A percentile compares a stretch with the other conserved stretches of the same genome.
phyloP scores from a whole-genome alignment of 371 early-diverging fungal genomes.

The Blyttiomyces sp. region DNA sequence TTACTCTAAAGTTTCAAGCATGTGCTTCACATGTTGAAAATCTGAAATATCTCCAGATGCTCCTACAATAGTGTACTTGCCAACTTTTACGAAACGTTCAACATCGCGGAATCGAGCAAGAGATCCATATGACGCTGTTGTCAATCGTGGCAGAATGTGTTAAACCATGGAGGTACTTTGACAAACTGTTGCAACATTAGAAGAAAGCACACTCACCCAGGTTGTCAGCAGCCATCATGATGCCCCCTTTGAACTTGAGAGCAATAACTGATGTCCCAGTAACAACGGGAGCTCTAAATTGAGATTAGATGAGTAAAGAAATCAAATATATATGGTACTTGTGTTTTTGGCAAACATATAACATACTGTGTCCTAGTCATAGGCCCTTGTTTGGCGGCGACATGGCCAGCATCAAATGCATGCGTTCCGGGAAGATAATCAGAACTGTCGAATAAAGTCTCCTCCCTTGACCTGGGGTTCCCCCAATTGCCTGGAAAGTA shows the following conservation, averaged over 20 bases:
- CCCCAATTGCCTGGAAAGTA: conserved; percentile 82
- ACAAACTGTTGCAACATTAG: not conserved
- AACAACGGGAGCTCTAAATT: conserved; percentile 69
- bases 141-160: not conserved
- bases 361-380: conserved; percentile 36
- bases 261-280: conserved; percentile 97
- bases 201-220: conserved; percentile 57
- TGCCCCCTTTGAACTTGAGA: conserved; percentile 94
- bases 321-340: not conserved
- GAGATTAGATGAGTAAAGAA: not conserved
- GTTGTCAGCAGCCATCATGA: conserved; percentile 97
- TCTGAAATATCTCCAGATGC: conserved; percentile 96
- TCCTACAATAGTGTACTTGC: conserved; percentile 82
- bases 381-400: conserved; percentile 11
- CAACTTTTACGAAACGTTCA: conserved; percentile 78
- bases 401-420: conserved; percentile 22
- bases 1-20: conserved; percentile 81
- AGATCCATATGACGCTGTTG: conserved; percentile 91
- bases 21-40: conserved; percentile 84
- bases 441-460: conserved; percentile 35
- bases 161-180: not conserved
- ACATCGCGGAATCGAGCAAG: conserved; percentile 93
- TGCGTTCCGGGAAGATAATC: conserved; percentile 56
- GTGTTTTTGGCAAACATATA: not conserved
- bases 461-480: conserved; percentile 65